Percentiles rank a stretch among this genome's conserved stretches.
phyloP scores from a whole-genome alignment of 768 basidiomycete genomes.

The Hortiboletus campestris region DNA sequence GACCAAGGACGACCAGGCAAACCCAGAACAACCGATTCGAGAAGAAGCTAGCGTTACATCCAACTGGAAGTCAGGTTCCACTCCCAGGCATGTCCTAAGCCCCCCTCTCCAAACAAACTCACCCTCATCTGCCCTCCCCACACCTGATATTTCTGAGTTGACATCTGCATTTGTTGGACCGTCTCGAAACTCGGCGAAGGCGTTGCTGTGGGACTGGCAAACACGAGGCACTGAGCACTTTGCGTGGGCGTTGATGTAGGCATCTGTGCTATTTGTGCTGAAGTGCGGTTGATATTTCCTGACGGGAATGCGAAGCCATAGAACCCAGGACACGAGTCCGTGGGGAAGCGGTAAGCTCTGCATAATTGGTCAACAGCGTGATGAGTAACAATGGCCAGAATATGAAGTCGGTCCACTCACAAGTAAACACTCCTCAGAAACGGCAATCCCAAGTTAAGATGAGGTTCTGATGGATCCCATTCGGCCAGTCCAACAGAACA shows the following conservation, averaged over 20 bases:
- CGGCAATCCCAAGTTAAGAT: slow-evolving; percentile 11
- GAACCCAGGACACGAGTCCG: slow-evolving; percentile 25
- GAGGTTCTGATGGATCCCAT: background rate
- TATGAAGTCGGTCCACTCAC: slow-evolving; percentile 3
- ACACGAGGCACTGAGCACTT: slow-evolving; percentile 13
- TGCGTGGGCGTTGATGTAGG: slow-evolving; percentile 19
- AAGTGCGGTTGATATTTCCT: slow-evolving; percentile 20
- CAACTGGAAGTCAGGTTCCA: slow-evolving; percentile 15
- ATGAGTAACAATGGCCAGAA: background rate
- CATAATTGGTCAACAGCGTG: background rate
- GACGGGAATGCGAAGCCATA: slow-evolving; percentile 30
- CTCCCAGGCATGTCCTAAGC: background rate
- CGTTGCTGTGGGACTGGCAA: slow-evolving; percentile 12
- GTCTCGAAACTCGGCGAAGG: slow-evolving; percentile 14
- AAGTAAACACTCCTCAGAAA: slow-evolving; percentile 19
- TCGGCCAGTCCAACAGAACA: slow-evolving; percentile 11
- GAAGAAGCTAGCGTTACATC: background rate
- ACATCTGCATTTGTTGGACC: slow-evolving; percentile 12
- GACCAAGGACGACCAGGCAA: background rate
- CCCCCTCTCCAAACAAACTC: slow-evolving; percentile 8
- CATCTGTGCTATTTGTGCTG: slow-evolving; percentile 18
- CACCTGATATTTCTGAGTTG: slow-evolving; percentile 9
- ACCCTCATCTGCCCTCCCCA: slow-evolving; percentile 13
- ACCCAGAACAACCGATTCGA: background rate
- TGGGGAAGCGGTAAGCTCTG: slow-evolving; percentile 31